Evolutionary conservation across 2,329 filamentous ascomycete genomes (phyloP), one percentile per base, ranked within the genome.

Genomic region (Fonsecaea erecta): DNA sequence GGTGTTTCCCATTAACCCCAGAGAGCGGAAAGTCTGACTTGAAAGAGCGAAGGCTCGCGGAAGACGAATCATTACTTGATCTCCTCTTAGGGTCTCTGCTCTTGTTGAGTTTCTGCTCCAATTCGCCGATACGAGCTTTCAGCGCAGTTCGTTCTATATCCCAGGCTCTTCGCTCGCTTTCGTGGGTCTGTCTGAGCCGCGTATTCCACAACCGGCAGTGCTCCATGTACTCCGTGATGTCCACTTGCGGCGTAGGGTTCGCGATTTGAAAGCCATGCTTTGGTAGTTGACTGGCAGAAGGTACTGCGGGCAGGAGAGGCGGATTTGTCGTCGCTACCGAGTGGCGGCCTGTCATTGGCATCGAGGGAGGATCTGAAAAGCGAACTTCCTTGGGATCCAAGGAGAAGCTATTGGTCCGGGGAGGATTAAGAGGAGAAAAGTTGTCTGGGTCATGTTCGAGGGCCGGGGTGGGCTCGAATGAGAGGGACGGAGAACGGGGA

Each of bases 111-210:
- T 72, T 68, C 16, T 71, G 71, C 68, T 82, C 79, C 46, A 82
- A 65, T 64, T 81, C 77, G 7, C 72, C 69, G 58, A 82, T 82
- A 58, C 76, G 76, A 32, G 75, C 71, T 68, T 75, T 78, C 34
- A 82, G 70, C 40, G 81, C 67, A n/a, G 70, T 69, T 40, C 79
- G 73, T 70, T 82, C 80, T 53, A 77, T 77, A 24, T 78, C 75
- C 80, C 80, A 82, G 34, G 81, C 66, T 62, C 71, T 77, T 56
- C 80, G 73, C 66, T 82, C 80, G 46, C 79, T 74, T 2, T 76
- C 74, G 63, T 82, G 81, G 5, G 78, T 70, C 32, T 72, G 69
- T 64, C 80, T 74, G 60, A 81, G 77, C 9, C 71, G 72, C 63
- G 81, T 77, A 43, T 80, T 79, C 16, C 80, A 71, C 14, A 75